phyloP scores from a whole-genome alignment of 495 filamentous ascomycete species.

The Cercophora samala region DNA sequence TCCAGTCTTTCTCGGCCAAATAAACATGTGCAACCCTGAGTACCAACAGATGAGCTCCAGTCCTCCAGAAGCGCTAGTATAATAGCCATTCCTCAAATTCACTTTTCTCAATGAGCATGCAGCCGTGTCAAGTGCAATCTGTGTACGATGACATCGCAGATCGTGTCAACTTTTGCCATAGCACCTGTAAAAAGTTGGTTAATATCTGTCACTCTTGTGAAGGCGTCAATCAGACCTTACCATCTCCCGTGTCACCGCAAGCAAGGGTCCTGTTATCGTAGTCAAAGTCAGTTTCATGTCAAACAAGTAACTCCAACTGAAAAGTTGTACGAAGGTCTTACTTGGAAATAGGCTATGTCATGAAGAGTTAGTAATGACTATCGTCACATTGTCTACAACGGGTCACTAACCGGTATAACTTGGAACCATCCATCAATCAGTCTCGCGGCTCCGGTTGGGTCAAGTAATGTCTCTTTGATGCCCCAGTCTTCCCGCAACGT shows the following conservation, averaged over 20 bases:
- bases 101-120: background rate
- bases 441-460: background rate
- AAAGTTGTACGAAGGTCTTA: background rate
- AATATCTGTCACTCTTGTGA: background rate
- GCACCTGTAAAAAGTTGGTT: constrained; percentile 48
- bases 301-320: background rate
- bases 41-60: background rate
- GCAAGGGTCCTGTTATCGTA: constrained; percentile 26
- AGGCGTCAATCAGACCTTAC: background rate
- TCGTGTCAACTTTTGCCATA: constrained; percentile 78
- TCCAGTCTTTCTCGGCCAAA: background rate
- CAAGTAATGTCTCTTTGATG: constrained; percentile 42
- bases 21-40: background rate
- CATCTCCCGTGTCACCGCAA: constrained; percentile 34
- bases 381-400: background rate
- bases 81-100: background rate
- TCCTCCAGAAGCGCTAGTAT: background rate
- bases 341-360: constrained; percentile 20
- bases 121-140: constrained; percentile 33
- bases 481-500: constrained; percentile 73
- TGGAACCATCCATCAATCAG: constrained; percentile 64
- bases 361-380: background rate
- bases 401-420: constrained; percentile 52
- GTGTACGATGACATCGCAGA: constrained; percentile 60
- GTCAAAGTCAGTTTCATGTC: background rate